Evolutionary conservation across 2,329 filamentous ascomycete genomes (phyloP), one percentile per base, ranked within the genome.

Genomic region (Lanzia echinophila): DNA sequence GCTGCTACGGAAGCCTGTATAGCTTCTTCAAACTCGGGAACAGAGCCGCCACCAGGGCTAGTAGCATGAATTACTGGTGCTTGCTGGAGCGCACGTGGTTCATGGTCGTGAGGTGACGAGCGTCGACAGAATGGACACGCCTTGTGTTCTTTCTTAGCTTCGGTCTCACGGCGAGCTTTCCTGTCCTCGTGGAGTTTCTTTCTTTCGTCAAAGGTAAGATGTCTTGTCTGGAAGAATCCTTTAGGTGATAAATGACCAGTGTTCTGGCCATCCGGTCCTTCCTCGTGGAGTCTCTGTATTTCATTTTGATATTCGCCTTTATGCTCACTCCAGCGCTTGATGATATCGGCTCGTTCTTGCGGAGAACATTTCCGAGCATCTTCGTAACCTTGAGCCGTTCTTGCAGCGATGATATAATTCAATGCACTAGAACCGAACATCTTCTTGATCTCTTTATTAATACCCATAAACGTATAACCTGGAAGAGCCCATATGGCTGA

Each of bases 391-490:
- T 95, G 87, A 0, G 83, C 76, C 47, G 88, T 87, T 44, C 89
- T 78, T 2, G 88, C 87, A 1, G 87, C 81, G 44, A 90, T 81
- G 59, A 95, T 88, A 66, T 92, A 92, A 60, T 88, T 90, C 47
- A 88, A 77, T 17, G 89, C 82, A 58, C 82, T 88, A 43, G 79
- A 82, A 22, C 84, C 82, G 60, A 89, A 86, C 44, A 79, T 71
- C 58, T 86, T 89, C 57, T 84, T 78, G 50, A 94, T 76, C 67
- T 92, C 86, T 39, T 87, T 87, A 63, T 92, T 83, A 1, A 94
- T 76, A 2, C 90, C 90, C 67, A 91, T 88, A 75, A 91, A 86
- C 3, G 88, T 80, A 65, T 94, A 95, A 5, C 86, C 90, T 0
- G 89, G 88, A 3, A 95, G 70, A 1, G 81, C 81, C 80, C 82